A percentile compares a stretch with the other conserved stretches of the same genome.
These are phyloP conservation scores for Xenoacremonium recifei DNA, from an alignment of 2,329 filamentous ascomycete genomes.

Conservation along the genomic window DNA sequence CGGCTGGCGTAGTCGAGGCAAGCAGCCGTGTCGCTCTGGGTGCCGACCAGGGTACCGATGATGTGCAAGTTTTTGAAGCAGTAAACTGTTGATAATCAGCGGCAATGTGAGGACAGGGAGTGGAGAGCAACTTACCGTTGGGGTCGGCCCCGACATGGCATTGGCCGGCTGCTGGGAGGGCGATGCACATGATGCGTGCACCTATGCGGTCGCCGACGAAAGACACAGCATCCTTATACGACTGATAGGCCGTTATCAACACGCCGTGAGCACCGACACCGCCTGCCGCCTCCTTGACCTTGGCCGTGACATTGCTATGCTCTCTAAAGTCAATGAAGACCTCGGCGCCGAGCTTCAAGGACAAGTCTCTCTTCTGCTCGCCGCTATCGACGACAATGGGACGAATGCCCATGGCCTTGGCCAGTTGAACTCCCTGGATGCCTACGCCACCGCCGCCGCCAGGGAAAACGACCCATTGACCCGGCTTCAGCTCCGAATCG, in stretches of 20 bases:
- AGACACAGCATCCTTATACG: background rate
- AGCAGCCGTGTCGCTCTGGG: background rate
- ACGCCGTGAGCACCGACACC: background rate
- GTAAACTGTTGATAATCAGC: no score
- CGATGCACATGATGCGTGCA: background rate
- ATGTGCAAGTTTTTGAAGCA: background rate
- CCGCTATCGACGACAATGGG: background rate
- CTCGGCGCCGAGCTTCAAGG: background rate
- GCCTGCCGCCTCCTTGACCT: background rate
- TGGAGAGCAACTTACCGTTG: no score
- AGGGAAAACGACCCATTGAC: background rate
- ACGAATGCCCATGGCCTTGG: constrained; percentile 3
- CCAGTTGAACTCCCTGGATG: constrained; percentile 1
- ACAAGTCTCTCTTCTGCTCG: background rate
- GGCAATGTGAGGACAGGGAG: no score
- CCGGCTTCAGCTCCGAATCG: background rate
- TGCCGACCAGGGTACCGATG: background rate
- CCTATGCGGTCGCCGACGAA: background rate
- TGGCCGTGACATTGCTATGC: background rate
- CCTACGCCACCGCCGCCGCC: constrained; percentile 3
- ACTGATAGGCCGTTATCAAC: background rate
- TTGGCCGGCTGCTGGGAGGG: background rate
- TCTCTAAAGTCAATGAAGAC: background rate
- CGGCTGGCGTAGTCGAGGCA: background rate
- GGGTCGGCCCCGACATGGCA: background rate